Evolutionary conservation across 371 early-diverging fungal species (phyloP).

Genomic region (Saksenaea oblongispora): DNA sequence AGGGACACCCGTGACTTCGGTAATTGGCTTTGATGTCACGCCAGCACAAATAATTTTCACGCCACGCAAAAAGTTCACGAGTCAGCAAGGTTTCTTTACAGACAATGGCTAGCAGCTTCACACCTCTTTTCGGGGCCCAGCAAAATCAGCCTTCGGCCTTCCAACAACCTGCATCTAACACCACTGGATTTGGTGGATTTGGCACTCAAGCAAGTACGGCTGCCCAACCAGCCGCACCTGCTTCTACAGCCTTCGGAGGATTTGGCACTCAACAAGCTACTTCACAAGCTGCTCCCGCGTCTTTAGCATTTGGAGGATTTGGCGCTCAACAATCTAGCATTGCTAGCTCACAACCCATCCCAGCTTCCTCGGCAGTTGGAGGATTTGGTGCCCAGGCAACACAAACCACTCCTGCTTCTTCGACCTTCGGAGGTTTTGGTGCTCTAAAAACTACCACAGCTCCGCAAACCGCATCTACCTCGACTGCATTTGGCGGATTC

Average conservation of each 20-base stretch:
- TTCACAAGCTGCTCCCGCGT: background rate
- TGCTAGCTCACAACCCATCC: background rate
- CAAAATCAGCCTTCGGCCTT: background rate
- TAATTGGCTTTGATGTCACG: too few species aligned
- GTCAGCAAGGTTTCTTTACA: background rate
- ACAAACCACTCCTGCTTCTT: background rate
- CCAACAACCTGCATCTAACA: background rate
- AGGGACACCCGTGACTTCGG: too few species aligned
- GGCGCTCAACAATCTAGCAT: background rate
- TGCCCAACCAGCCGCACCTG: background rate
- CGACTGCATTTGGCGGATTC: background rate
- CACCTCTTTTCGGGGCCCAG: background rate
- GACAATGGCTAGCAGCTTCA: background rate
- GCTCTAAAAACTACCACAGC: background rate
- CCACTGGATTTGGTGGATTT: background rate
- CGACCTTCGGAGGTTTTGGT: background rate
- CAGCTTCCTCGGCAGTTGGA: background rate
- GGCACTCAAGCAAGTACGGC: background rate
- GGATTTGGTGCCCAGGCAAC: background rate
- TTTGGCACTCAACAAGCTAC: background rate
- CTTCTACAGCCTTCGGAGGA: background rate
- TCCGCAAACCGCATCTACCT: background rate
- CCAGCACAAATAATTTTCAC: too few species aligned
- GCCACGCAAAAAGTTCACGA: too few species aligned
- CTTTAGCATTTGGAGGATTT: background rate